Base-by-base conservation (phyloP, 495 filamentous ascomycete species). In the Lophiotrema nucula region DNA sequence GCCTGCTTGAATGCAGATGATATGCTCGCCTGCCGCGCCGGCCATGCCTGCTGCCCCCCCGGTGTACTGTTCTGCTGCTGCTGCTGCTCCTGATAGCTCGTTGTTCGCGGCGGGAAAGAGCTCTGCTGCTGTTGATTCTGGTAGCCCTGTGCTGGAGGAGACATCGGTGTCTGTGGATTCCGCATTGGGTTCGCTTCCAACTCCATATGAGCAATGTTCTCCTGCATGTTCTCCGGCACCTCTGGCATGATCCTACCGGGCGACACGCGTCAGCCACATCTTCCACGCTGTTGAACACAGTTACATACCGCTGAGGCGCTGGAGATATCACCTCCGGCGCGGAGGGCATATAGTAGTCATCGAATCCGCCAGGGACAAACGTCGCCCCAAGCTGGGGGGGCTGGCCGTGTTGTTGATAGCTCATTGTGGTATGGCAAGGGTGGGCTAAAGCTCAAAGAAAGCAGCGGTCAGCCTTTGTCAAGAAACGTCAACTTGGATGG, bases 171-270 rank as follows among this genome's bases (percentile, higher is more conserved):
- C 56, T n/a, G 27, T 3, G 43, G n/a, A 38, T 12, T 27, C 24
- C 62, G 53, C 16, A 47, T 53, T 22, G 23, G 76, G 69, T 70
- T 77, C 38, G 86, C 88, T 76, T 90, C 82, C 48, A 92, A 79
- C 77, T 96, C 92, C 72, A 98, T 81, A 71, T 90, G 83, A 47
- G 91, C 87, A 38, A 98, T 80, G 70, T 88, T 90, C 67, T 93
- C 85, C 75, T 95, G 89, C 80, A 98, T 97, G 69, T 92, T 88
- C 65, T 83, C 84, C 25, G 87, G 86, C 23, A 89, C 83, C 73
- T 89, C 87, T 50, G 86, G 84, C 80, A 87, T 88, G 48, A 88
- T 77, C 54, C 87, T 89, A 67, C 37, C 24, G 21, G 41, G 25
- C 48, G 53, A 21, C 45, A n/a, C 37, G 27, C 43, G 50, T 73